Conservation (phyloP, 2,329 filamentous ascomycete genomes). For the Aspergillus intermedius region DNA sequence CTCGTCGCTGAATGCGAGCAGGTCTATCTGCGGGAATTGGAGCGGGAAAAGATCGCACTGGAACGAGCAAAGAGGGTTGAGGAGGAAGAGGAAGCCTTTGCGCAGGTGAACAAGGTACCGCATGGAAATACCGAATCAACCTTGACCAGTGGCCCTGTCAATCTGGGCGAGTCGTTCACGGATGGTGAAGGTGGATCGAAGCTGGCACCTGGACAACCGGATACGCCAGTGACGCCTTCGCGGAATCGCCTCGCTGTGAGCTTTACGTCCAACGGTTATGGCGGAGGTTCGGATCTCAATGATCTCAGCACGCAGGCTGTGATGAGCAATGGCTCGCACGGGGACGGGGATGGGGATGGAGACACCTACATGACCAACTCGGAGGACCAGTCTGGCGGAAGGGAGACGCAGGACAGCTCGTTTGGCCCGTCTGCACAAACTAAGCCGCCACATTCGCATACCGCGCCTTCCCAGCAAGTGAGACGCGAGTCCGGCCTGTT, state of each 20-base stretch:
- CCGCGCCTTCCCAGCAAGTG: slow-evolving; percentile 42
- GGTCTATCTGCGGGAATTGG: slow-evolving; percentile 66
- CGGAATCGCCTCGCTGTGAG: slow-evolving; percentile 41
- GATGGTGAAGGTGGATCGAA: slow-evolving; percentile 28
- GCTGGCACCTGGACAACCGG: slow-evolving; percentile 38
- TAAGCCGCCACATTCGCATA: slow-evolving; percentile 40
- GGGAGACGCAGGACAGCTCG: slow-evolving; percentile 42
- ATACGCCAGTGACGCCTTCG: slow-evolving; percentile 49
- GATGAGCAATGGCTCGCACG: slow-evolving; percentile 53
- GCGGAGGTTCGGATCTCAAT: slow-evolving; percentile 35
- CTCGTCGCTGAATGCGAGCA: slow-evolving; percentile 70
- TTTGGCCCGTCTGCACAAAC: slow-evolving; percentile 48
- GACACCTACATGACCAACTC: slow-evolving; percentile 59
- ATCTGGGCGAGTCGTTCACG: slow-evolving; percentile 60
- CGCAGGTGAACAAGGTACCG: slow-evolving; percentile 46
- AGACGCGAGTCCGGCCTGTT: slow-evolving; percentile 41
- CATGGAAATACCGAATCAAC: slow-evolving; percentile 50
- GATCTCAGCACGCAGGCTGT: slow-evolving; percentile 28
- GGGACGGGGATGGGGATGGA: slow-evolving; percentile 40
- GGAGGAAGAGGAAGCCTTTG: slow-evolving; percentile 35
- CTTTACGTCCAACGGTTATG: slow-evolving; percentile 53
- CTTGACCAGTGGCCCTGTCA: slow-evolving; percentile 45
- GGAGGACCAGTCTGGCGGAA: slow-evolving; percentile 35
- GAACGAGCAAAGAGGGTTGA: slow-evolving; percentile 45
- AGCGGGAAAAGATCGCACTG: slow-evolving; percentile 59